Base-by-base conservation (phyloP, 768 basidiomycete species). In the Amanita thiersii region DNA sequence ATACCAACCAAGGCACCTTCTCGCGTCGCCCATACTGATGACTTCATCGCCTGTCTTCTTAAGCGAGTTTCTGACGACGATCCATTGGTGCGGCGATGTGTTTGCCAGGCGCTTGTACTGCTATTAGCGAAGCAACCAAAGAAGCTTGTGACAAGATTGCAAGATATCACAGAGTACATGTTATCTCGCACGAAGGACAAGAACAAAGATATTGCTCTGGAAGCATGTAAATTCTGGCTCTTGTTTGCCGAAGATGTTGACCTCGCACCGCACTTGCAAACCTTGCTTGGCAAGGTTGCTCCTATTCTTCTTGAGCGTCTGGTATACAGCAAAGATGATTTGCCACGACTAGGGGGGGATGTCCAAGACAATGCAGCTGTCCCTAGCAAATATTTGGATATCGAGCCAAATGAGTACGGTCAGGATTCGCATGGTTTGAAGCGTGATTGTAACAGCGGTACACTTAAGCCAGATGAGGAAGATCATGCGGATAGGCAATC, bases 151-250 rank as follows among this genome's bases (percentile, higher is more conserved):
- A 94, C 94, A 1, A 91, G 97, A 59, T 87, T 99, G 75, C 59
- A 68, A 17, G 90, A 90, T 51, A 94, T 99, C 30, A 92, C 94
- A 19, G 91, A 96, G 59, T 99, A 96, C 62, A 98, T 99, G 90
- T 73, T 98, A 28, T 98, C 92, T 65, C 94, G 90, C 19, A 97
- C 91, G 10, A 92, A 93, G 63, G 93, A 97, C 69, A 86, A 87
- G 65, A 91, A 97, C 59, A 93, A 97, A 64, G 85, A 83, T 47
- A 93, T 91, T 39, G 92, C 94, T 2, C 72, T 99, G 37, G 96
- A 99, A 65, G 96, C 96, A 17, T 96, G 93, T 72, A 96, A 99
- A 70, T 99, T 99, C 62, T 99, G 96, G 96, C 72, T 99, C 47
- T 96, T 92, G 1, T 98, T 99, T 56, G 93, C 96, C 12, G 96